Evolutionary conservation across 352 stramenopile genomes (phyloP).

Genomic region (Hyaloperonospora brassicae): DNA sequence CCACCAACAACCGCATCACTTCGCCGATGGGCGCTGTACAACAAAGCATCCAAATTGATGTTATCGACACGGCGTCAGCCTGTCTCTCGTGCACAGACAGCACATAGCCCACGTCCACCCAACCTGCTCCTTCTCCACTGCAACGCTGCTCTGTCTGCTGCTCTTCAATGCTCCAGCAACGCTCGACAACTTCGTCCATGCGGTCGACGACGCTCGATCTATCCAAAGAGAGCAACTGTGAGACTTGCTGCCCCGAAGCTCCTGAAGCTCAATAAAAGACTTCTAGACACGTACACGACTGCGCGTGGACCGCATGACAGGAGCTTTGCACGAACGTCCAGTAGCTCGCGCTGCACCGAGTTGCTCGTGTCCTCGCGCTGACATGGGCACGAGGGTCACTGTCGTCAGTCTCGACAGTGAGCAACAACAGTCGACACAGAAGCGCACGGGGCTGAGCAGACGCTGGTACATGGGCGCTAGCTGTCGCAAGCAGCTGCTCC

Average conservation of each 20-base stretch:
- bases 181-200: slow-evolving; percentile 32
- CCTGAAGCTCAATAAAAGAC: neutral
- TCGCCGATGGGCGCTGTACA: slow-evolving; percentile 20
- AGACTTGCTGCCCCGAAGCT: neutral
- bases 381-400: neutral
- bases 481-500: slow-evolving; percentile 25
- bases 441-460: slow-evolving; percentile 43
- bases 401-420: neutral
- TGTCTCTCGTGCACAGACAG: neutral
- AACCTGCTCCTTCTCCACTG: slow-evolving; percentile 9
- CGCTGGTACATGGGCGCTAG: slow-evolving; percentile 37
- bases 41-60: neutral
- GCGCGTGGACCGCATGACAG: slow-evolving; percentile 9
- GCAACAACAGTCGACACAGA: neutral
- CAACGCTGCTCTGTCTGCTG: slow-evolving; percentile 1
- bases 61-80: too few species aligned
- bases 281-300: slow-evolving; percentile 16
- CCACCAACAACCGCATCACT: slow-evolving; percentile 47
- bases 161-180: slow-evolving; percentile 22
- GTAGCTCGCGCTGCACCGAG: slow-evolving; percentile 17
- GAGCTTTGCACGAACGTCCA: slow-evolving; percentile 23
- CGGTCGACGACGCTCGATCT: slow-evolving; percentile 29
- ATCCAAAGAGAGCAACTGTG: slow-evolving; percentile 1
- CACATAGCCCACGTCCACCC: neutral
- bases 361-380: slow-evolving; percentile 6